Base-by-base conservation (phyloP, 1,139 yeast species). In the Candida sp. region DNA sequence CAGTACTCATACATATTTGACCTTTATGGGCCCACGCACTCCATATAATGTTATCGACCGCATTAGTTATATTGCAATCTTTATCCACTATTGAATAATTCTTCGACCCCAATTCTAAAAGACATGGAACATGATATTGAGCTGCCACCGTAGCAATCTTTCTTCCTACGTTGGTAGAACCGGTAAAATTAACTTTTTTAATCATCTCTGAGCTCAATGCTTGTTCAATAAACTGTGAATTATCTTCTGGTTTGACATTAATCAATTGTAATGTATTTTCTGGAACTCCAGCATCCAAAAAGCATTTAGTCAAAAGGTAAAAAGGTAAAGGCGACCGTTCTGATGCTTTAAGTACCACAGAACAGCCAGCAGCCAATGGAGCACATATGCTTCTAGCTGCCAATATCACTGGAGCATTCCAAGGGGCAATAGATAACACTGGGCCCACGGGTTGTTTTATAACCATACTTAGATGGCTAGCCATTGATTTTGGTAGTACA, bases 341-440 rank as follows among this genome's bases (percentile, higher is more conserved):
- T 4, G 73, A 58, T 0, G 75, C 56, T 45, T 73, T 73, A 35
- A 64, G 48, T 12, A 74, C 54, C n/a, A 75, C 78, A 0, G 78
- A 71, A 49, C 79, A 73, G 1, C 79, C 79, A 12, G 79, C 79
- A 27, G 73, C 70, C 41, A 75, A 56, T 2, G 79, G 79, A 4
- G 75, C 73, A 21, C 61, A 50, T 3, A 74, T 60, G 2, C 75
- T 58, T 45, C 79, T 56, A 11, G 63, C 59, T 5, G 65, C 58
- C 37, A 75, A 60, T 27, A 75, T 57, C 1, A 67, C 67, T 1
- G 80, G 78, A 0, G 77, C 79, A 56, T 74, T 75, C 79, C 79
- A 74, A 1, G 79, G 73, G 4, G 77, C 58, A 2, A 74, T 67
- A 8, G 77, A 60, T 35, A 73, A 53, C 0, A 75, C 74, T 1